Conservation (phyloP, 305 asterid genomes). For the Solanum hybrid region DNA sequence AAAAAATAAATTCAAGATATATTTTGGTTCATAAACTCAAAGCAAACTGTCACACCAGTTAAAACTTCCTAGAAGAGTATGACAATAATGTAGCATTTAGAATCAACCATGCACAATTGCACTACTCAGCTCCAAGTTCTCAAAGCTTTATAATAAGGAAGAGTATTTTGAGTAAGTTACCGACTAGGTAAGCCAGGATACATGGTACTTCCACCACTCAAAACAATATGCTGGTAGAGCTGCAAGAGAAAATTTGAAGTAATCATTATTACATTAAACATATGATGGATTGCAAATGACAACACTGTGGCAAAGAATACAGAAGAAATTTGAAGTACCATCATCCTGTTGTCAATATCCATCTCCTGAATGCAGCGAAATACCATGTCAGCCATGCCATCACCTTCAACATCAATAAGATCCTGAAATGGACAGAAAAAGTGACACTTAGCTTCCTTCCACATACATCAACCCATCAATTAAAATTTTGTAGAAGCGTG, state of each 20-base stretch:
- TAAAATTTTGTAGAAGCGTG: neutral
- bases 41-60: neutral
- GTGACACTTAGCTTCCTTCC: conserved; percentile 2
- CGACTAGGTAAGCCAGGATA: conserved; percentile 98
- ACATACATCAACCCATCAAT: neutral
- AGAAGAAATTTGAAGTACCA: conserved; percentile 36
- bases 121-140: neutral
- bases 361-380: conserved; percentile 95
- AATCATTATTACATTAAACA: neutral
- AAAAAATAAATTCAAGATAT: neutral
- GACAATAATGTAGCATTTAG: neutral
- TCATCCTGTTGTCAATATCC: conserved; percentile 98
- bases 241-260: conserved; percentile 25
- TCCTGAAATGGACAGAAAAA: conserved; percentile 43
- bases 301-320: conserved; percentile 14
- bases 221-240: conserved; percentile 94
- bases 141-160: neutral
- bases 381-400: conserved; percentile 99
- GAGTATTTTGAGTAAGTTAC: conserved; percentile 30
- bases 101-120: neutral
- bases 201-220: conserved; percentile 99
- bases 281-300: conserved; percentile 7
- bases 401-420: conserved; percentile 97
- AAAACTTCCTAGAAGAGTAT: neutral
- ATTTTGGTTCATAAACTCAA: neutral